Evolutionary conservation across 345 rosid genomes (phyloP), one percentile per base, ranked within the genome.

Genomic region (Camelina neglecta): DNA sequence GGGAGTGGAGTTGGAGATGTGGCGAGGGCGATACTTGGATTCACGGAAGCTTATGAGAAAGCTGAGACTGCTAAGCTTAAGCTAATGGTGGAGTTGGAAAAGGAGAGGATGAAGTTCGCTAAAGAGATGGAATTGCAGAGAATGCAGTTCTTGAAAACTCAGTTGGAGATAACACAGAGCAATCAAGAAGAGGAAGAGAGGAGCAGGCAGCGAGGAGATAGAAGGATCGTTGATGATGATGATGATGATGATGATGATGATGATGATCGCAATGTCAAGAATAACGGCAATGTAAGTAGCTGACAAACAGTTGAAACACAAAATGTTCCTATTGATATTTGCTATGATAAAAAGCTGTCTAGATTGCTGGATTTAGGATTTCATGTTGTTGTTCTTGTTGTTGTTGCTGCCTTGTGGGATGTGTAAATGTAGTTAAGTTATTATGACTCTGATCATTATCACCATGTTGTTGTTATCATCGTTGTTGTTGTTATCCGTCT

Each of bases 61-160:
- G 93, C 97, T 1, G 98, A 94, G 81, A 89, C 76, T 3, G 89
- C 88, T 0, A 92, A 90, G 82, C 72, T 92, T 82, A 83, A 86
- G 84, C 86, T 90, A 47, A 86, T 89, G 79, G 72, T 86, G 84
- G 97, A 92, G 75, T 80, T 95, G 91, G 97, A 92, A 77, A 95
- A 92, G 80, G 84, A 90, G 61, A 84, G 93, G 87, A 90, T 95
- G 97, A 82, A 85, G 76, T 95, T 95, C 16, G 87, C 84, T 0
- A 90, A 95, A 77, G 99, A 95, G 80, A 67, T 90, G 81, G 99
- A 95, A 67, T 48, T 90, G 89, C 91, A 92, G 87, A 89, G 93
- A 65, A 95, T 92, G 96, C 96, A 90, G 81, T 90, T 90, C 66
- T 85, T 92, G 92, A 88, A 83, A 79, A 89, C 93, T 55, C 99